Evolutionary conservation across 768 basidiomycete genomes (phyloP), one percentile per base, ranked within the genome.

Genomic region (Phanerochaete carnosa): DNA sequence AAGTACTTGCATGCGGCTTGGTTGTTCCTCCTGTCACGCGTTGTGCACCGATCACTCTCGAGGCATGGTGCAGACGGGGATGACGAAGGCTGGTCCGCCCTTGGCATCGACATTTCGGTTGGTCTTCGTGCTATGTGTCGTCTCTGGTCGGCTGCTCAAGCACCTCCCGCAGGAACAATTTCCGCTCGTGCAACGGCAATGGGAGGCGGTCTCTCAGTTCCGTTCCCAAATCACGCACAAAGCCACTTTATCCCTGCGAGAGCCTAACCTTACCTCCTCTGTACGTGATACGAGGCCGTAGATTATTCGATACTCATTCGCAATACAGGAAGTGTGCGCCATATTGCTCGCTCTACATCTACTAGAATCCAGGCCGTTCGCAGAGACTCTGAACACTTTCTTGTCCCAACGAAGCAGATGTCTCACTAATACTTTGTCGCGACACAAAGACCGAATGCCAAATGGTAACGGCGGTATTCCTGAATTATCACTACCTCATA

Each of bases 171-270:
- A 95, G 94, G 84, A 85, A 50, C 92, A 95, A 73, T 89, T 95
- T 64, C 93, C 95, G 28, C 77, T 98, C 4, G 84, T 94, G 2
- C 90, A 94, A 65, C 87, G 93, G 35, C 95, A 98, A 73, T 98
- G 95, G 95, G 95, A 96, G 59, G 80, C 85, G 0, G 85, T 98
- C 8, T 84, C 87, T 4, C 92, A 90, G 64, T 94, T 96, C 69
- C 87, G 94, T 46, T 78, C 88, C 0, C 94, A 96, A 68, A 95
- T 98, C 63, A 83, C 90, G 23, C 90, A 95, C 65, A 88, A 87
- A 68, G 91, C 95, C n/a, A 93, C 88, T 0, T 71, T 91, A 49
- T 89, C 86, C n/a, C 77, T 97, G 19, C 84, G 92, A 50, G 84
- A 89, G 64, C 72, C 76, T 37, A 74, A 75, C 8, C 71, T 79